phyloP scores from a whole-genome alignment of 768 basidiomycete genomes.

The Kondoa subrosea region DNA sequence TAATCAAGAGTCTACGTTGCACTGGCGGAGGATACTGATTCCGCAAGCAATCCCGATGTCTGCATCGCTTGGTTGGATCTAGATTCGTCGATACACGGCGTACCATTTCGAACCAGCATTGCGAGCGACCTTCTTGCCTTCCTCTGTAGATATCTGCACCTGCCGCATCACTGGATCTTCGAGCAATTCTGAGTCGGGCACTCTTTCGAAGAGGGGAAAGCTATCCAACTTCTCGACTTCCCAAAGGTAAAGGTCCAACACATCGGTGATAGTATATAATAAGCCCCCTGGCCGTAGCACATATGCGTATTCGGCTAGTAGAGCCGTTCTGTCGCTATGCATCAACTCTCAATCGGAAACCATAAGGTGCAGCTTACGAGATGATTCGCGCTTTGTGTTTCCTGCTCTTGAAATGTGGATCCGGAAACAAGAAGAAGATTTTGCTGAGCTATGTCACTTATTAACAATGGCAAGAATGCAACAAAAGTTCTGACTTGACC shows the following conservation, averaged over 20 bases:
- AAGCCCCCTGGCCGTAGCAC: slow-evolving; percentile 83
- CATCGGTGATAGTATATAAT: slow-evolving; percentile 95
- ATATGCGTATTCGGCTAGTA: slow-evolving; percentile 93
- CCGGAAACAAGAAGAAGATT: slow-evolving; percentile 95
- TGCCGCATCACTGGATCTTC: slow-evolving; percentile 32
- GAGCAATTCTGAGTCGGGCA: slow-evolving; percentile 58
- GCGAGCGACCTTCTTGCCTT: slow-evolving; percentile 89
- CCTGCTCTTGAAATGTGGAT: slow-evolving; percentile 92
- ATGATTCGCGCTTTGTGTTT: slow-evolving; percentile 80
- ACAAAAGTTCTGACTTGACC: slow-evolving; percentile 41
- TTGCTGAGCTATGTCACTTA: slow-evolving; percentile 46
- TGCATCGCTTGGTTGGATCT: no score
- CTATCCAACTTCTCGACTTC: slow-evolving; percentile 74
- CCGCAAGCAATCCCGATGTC: no score
- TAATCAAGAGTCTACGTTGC: no score
- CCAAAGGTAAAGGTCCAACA: slow-evolving; percentile 84
- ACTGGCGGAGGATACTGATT: no score
- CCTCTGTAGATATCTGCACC: slow-evolving; percentile 70
- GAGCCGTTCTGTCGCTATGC: slow-evolving; percentile 44
- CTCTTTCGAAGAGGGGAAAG: slow-evolving; percentile 70
- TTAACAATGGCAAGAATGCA: not conserved
- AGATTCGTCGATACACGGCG: slow-evolving; percentile 64
- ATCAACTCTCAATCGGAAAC: not conserved
- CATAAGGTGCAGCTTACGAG: not conserved
- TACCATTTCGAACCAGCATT: slow-evolving; percentile 83